Conservation (phyloP, 2,329 filamentous ascomycete species). For the Pleochaeta shiraiana region DNA sequence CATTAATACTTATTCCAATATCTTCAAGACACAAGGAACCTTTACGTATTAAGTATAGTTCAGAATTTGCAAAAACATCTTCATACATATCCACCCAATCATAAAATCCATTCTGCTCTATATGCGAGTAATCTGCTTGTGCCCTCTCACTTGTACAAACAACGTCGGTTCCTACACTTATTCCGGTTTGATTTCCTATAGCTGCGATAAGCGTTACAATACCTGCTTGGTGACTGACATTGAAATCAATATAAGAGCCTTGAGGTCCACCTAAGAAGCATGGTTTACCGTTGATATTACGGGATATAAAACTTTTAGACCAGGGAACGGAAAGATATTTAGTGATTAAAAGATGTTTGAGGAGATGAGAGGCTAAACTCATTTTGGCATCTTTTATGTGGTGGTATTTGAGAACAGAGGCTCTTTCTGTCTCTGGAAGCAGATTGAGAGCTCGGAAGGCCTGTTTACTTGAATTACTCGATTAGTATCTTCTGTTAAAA, state of each 20-base stretch:
- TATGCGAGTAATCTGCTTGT: conserved; percentile 33
- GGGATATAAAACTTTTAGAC: conserved; percentile 32
- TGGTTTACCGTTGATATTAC: conserved; percentile 27
- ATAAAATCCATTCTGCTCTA: conserved; percentile 37
- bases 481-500: not conserved
- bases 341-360: conserved; percentile 50
- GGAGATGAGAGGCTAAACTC: conserved; percentile 45
- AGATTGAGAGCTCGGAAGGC: conserved; percentile 31
- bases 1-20: conserved; percentile 6
- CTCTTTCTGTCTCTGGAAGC: conserved; percentile 31
- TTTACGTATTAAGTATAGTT: conserved; percentile 38
- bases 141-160: conserved; percentile 52
- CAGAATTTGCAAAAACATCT: conserved; percentile 42
- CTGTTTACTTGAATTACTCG: conserved; percentile 17
- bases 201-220: conserved; percentile 43
- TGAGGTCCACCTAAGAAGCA: conserved; percentile 17
- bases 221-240: conserved; percentile 59
- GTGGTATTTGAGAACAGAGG: conserved; percentile 36
- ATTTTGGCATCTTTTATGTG: conserved; percentile 54
- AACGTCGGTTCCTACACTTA: conserved; percentile 49
- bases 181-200: conserved; percentile 11
- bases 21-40: conserved; percentile 8
- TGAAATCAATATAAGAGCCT: conserved; percentile 32
- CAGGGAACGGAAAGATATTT: conserved; percentile 36
- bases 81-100: conserved; percentile 49